Conservation (phyloP, 306 rosid genomes). For the Prunus persica region DNA sequence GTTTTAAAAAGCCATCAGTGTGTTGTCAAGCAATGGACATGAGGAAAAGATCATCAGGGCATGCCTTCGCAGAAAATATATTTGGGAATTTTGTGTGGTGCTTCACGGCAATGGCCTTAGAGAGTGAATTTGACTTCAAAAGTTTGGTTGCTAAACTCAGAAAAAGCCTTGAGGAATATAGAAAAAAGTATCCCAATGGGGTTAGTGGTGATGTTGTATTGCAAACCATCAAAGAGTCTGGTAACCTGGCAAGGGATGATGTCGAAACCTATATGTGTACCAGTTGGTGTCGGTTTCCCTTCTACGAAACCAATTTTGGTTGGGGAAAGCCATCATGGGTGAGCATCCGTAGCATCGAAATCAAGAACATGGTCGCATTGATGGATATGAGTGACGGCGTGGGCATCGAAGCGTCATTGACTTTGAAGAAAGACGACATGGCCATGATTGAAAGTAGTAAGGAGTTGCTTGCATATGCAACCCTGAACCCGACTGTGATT, state of each 20-base stretch:
- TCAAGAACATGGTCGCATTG: too few relatives aligned
- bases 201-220: neutral
- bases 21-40: slow-evolving; percentile 35
- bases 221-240: neutral
- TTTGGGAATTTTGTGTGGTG: slow-evolving; percentile 42
- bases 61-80: slow-evolving; percentile 16
- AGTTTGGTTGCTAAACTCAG: slow-evolving; percentile 4
- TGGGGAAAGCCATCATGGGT: too few relatives aligned
- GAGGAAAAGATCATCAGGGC: slow-evolving; percentile 26
- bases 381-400: too few relatives aligned
- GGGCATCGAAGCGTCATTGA: too few relatives aligned
- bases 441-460: too few relatives aligned
- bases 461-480: too few relatives aligned
- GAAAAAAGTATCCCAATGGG: neutral
- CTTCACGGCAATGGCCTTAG: slow-evolving; percentile 2
- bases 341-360: too few relatives aligned
- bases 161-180: neutral
- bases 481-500: too few relatives aligned
- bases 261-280: too few relatives aligned
- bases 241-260: neutral
- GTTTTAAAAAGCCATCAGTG: slow-evolving; percentile 17
- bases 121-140: neutral
- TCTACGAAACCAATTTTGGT: too few relatives aligned
- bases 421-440: too few relatives aligned
- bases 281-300: too few relatives aligned